Evolutionary conservation across 345 rosid genomes (phyloP).

Genomic region (Sonneratia alba): DNA sequence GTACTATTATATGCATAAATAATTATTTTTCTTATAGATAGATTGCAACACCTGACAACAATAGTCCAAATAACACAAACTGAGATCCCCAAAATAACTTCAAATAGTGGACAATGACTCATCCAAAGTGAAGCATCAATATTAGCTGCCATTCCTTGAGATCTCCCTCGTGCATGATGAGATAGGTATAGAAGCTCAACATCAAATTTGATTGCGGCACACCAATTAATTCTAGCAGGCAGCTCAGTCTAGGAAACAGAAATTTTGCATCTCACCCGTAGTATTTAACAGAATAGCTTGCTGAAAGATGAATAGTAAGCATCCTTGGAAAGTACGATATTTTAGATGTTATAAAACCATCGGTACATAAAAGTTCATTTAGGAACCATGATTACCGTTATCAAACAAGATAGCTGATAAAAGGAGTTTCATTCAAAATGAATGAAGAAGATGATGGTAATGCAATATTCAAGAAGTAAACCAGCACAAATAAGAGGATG

Average conservation of each 20-base stretch:
- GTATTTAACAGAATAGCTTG: neutral
- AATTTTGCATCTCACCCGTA: too few relatives aligned
- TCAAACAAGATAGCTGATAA: neutral
- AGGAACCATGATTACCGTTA: neutral
- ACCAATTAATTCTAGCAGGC: neutral
- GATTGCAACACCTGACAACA: neutral
- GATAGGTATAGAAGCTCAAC: neutral
- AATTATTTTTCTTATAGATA: neutral
- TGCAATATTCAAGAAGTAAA: neutral
- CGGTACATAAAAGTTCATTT: neutral
- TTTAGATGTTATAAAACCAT: neutral
- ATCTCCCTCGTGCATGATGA: neutral
- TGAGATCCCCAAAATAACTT: neutral
- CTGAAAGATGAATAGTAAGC: neutral
- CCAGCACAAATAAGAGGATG: neutral
- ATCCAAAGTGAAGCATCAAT: neutral
- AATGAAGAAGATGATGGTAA: neutral
- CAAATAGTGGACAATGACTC: neutral
- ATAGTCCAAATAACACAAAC: neutral
- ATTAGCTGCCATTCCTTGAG: neutral
- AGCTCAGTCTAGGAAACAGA: neutral
- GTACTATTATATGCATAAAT: neutral
- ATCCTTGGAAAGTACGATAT: neutral
- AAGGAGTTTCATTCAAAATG: too few relatives aligned
- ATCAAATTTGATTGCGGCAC: neutral